These are phyloP conservation scores for Saccharum spontaneum DNA, from an alignment of 176 grass and related monocot genomes.

Conservation along the genomic window DNA sequence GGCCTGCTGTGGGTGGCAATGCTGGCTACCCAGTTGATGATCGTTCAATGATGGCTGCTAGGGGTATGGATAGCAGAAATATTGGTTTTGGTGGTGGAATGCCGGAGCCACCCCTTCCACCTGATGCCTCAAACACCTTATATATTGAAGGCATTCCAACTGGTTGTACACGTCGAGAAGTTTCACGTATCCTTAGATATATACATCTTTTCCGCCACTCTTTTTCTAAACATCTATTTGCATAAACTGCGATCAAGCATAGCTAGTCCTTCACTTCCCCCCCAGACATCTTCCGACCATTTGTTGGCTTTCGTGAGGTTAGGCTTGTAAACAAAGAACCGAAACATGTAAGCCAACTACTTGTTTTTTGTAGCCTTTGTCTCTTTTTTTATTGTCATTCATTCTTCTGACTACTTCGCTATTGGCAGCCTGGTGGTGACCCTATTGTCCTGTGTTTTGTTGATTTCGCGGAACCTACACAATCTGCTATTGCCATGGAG, in stretches of 20 bases:
- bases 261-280: constrained; percentile 48
- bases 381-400: constrained; percentile 11
- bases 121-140: constrained; percentile 80
- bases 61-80: constrained; percentile 57
- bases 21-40: constrained; percentile 67
- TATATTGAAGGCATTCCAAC: constrained; percentile 80
- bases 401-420: constrained; percentile 29
- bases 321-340: constrained; percentile 90
- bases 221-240: background rate
- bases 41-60: constrained; percentile 45
- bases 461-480: constrained; percentile 68
- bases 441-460: constrained; percentile 77
- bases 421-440: constrained; percentile 66
- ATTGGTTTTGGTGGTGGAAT: constrained; percentile 60
- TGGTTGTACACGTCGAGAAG: constrained; percentile 69
- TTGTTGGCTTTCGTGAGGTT: constrained; percentile 82
- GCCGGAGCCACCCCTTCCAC: constrained; percentile 66
- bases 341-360: constrained; percentile 65
- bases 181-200: constrained; percentile 75
- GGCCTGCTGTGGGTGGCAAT: constrained; percentile 50
- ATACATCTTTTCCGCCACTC: background rate
- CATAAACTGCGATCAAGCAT: background rate
- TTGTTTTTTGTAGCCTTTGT: background rate
- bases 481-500: constrained; percentile 75
- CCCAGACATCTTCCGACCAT: constrained; percentile 79